These are phyloP conservation scores for Macrophomina pseudophaseolina DNA, from an alignment of 2,329 filamentous ascomycete genomes.

Conservation along the genomic window DNA sequence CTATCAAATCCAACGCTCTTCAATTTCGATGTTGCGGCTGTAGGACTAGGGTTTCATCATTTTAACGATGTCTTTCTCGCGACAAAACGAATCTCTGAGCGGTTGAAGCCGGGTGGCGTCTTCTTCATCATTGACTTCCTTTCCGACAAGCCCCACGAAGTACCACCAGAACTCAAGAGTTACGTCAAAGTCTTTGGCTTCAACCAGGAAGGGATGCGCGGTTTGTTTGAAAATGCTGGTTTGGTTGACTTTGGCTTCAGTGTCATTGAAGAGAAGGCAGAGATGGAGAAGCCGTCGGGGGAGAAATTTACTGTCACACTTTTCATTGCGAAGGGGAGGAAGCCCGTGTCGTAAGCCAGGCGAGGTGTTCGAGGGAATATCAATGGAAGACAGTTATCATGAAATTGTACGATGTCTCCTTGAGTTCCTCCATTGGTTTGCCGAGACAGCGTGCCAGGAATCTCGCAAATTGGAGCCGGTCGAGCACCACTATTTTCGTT, in stretches of 20 bases:
- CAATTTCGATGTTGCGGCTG: conserved; percentile 50
- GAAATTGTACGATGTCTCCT: too few species aligned
- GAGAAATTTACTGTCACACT: conserved; percentile 7
- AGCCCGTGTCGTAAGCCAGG: neutral
- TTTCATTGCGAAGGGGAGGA: conserved; percentile 19
- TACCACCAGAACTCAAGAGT: conserved; percentile 44
- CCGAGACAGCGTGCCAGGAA: too few species aligned
- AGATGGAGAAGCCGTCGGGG: conserved; percentile 40
- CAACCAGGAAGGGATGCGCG: conserved; percentile 61
- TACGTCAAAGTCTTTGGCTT: conserved; percentile 73
- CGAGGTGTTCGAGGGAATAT: too few species aligned
- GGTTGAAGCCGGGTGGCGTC: conserved; percentile 69
- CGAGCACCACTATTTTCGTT: too few species aligned
- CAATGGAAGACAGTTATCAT: too few species aligned
- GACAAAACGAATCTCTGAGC: conserved; percentile 62
- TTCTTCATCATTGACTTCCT: conserved; percentile 72
- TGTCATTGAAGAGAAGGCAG: conserved; percentile 57
- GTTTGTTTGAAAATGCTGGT: conserved; percentile 69
- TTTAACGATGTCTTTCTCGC: conserved; percentile 65
- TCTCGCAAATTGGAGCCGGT: too few species aligned
- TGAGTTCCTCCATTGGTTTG: too few species aligned
- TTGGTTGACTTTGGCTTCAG: conserved; percentile 62
- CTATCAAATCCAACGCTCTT: conserved; percentile 40
- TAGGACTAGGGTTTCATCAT: conserved; percentile 54
- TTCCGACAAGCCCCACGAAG: conserved; percentile 31